Base-by-base conservation (phyloP, 2,329 filamentous ascomycete species). In the Dactylonectria macrodidyma region DNA sequence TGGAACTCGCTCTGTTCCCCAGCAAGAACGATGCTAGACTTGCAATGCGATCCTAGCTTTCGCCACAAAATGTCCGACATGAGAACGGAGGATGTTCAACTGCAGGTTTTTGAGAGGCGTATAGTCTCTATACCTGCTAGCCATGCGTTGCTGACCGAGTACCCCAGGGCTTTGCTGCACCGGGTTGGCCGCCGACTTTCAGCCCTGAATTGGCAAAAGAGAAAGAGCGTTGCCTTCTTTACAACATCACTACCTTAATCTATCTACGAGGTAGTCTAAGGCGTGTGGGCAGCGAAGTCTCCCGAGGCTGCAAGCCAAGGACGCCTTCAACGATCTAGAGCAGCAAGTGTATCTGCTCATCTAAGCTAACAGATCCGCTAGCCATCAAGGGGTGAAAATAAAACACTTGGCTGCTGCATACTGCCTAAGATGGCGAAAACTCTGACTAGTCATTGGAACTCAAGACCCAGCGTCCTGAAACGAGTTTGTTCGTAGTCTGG, bases 71-170 rank as follows among this genome's bases (percentile, higher is more conserved):
- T 56, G 19, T 38, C 50, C 14, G 34, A 62, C 12, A 38, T 54
- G 26, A n/a, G 22, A 8, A 72, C 59, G 2, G 52, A 61, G 10
- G 57, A 22, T 14, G 34, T 67, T 22, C 75, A 65, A 9, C 36
- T 57, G 41, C 58, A 72, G 7, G 33, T 66, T 1, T 71, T 72
- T 47, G 50, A 30, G 59, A 3, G 22, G 58, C 55, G 16, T 71
- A 72, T 38, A 33, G 19, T 24, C 22, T 71, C 14, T 73, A 72
- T 22, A 41, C 74, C 44, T 74, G 71, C 22, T 69, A 71, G 72
- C 58, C 51, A 30, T 75, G 73, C 50, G 68, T 75, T 12, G 48
- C 65, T n/a, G 61, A 64, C 9, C 58, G 65, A 19, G 62, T 51
- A 8, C 9, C 38, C 10, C 46, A 30, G 52, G 62, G 54, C 48